Evolutionary conservation across 768 basidiomycete genomes (phyloP), one percentile per base, ranked within the genome.

Genomic region (Cystobasidium ongulense): DNA sequence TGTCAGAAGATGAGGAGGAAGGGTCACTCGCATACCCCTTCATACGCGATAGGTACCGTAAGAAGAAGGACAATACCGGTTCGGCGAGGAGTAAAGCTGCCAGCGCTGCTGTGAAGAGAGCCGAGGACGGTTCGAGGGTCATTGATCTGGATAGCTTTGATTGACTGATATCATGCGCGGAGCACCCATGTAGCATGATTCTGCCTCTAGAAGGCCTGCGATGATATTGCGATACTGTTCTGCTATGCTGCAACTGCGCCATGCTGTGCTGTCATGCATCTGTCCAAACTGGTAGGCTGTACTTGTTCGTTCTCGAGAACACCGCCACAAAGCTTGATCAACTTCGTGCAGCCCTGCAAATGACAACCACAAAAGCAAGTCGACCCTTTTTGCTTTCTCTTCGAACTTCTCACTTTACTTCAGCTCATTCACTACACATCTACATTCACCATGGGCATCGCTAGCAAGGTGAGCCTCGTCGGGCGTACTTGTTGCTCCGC

Each of bases 401-500:
- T 46, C n/a, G 43, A 13, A 13, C n/a, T 13, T 46, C 11, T 59
- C 57, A 17, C 25, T 29, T 21, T 27, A 5, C 57, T 35, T 59
- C 17, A 5, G 33, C 57, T 59, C 25, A 5, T 35, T 4, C 25
- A 2, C 25, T 59, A 29, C 57, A 4, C 63, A 64, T 39, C 43
- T 27, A 17, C 25, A 64, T 64, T 15, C 39, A 54, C 46, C 66
- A 68, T 68, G 66, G 66, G 66, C 15, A 43, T 68, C 8, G 66
- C 66, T 41, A 46, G 39, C 66, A 68, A 68, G 66, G 66, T 68
- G 50, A n/a, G 57, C 27, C 15, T 25, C 57, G 11, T 59, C 57
- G n/a, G n/a, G n/a, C n/a, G n/a, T n/a, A n/a, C n/a, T n/a, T n/a
- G n/a, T n/a, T n/a, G n/a, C n/a, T n/a, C n/a, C n/a, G n/a, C 57